A percentile compares a stretch with the other conserved stretches of the same genome.
These are phyloP conservation scores for Salix udensis DNA, from an alignment of 345 rosid genomes.

Conservation along the genomic window DNA sequence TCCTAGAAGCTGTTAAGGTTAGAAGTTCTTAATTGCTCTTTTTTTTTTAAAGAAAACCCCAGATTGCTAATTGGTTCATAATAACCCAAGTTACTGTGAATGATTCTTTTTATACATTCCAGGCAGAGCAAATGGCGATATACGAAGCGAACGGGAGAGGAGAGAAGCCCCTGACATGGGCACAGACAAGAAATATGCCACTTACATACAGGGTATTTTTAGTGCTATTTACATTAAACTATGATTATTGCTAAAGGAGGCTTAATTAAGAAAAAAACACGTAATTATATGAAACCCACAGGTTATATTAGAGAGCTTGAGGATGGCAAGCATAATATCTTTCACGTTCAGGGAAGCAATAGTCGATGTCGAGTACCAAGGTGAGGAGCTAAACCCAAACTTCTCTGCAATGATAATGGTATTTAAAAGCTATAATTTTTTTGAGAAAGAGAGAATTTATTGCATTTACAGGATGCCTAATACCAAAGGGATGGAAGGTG, in stretches of 20 bases:
- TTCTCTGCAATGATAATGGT: neutral
- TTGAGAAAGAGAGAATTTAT: neutral
- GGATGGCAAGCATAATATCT: conserved; percentile 74
- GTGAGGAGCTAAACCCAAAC: conserved; percentile 23
- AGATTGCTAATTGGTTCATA: neutral
- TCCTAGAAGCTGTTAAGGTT: conserved; percentile 46
- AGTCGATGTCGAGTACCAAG: conserved; percentile 68
- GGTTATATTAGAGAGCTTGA: conserved; percentile 63
- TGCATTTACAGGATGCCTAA: conserved; percentile 53
- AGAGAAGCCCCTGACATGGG: conserved; percentile 35
- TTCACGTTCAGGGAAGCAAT: conserved; percentile 73
- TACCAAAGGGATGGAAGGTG: conserved; percentile 99
- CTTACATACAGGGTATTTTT: conserved; percentile 40
- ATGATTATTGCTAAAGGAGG: neutral
- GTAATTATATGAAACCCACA: conserved; percentile 10
- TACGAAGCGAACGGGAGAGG: conserved; percentile 24
- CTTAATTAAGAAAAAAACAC: neutral
- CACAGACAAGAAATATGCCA: conserved; percentile 56
- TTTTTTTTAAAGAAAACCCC: too few species aligned
- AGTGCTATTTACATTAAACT: neutral
- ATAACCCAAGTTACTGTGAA: neutral
- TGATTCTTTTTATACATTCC: conserved; percentile 1
- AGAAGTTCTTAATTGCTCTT: neutral
- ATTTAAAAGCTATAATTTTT: neutral
- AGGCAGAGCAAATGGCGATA: conserved; percentile 47